Conservation (phyloP, 768 basidiomycete species). For the Lactifluus hygrophoroides region DNA sequence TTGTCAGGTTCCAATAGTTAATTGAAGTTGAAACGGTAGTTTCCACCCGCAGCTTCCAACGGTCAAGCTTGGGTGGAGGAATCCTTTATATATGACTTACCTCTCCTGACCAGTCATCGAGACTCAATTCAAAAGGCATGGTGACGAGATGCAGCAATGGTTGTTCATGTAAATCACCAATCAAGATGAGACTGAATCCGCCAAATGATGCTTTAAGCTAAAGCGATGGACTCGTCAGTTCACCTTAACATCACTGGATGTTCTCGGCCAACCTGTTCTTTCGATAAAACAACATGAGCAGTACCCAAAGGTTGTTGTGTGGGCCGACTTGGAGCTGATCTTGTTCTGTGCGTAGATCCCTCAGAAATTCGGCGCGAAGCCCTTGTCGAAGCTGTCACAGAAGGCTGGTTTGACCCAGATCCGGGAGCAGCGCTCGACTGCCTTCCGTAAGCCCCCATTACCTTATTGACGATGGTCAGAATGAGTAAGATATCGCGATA, state of each 20-base stretch:
- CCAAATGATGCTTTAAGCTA: conserved; percentile 83
- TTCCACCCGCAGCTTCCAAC: conserved; percentile 66
- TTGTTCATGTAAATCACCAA: conserved; percentile 91
- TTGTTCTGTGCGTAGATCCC: not conserved
- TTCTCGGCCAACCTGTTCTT: conserved; percentile 58
- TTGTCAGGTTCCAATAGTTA: conserved; percentile 94
- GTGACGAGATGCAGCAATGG: conserved; percentile 86
- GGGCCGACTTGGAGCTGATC: conserved; percentile 1
- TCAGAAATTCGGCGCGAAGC: not conserved
- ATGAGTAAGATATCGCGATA: conserved; percentile 92
- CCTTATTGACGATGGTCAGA: conserved; percentile 76
- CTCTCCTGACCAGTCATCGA: conserved; percentile 91
- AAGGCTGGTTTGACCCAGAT: conserved; percentile 14
- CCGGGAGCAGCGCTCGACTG: conserved; percentile 24
- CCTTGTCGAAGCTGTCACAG: conserved; percentile 8
- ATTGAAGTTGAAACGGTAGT: conserved; percentile 75
- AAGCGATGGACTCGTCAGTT: not conserved
- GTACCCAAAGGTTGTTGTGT: conserved; percentile 23
- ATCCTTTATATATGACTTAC: conserved; percentile 34
- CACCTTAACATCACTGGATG: not conserved
- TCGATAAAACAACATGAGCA: conserved; percentile 53
- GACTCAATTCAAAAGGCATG: conserved; percentile 72
- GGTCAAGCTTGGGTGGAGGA: not conserved
- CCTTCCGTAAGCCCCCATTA: conserved; percentile 64
- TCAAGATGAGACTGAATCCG: conserved; percentile 87